Percentiles rank a stretch among this genome's conserved stretches.
Conservation (phyloP, 441 rosid genomes). For the Jatropha multifida region DNA sequence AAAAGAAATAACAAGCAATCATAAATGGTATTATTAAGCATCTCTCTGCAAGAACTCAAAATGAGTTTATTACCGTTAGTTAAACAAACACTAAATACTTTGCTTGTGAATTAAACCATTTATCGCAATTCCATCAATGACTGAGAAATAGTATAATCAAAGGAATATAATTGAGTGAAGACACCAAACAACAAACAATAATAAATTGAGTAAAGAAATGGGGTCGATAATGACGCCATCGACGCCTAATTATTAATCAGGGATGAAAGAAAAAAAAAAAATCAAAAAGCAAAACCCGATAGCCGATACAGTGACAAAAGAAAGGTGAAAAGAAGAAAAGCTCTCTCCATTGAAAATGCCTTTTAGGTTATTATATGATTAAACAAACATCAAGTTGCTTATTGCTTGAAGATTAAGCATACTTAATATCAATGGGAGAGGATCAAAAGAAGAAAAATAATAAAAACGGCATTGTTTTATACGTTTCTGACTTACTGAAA, state of each 20-base stretch:
- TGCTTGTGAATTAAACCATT: not conserved
- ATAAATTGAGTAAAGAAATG: slow-evolving; percentile 9
- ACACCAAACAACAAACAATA: slow-evolving; percentile 22
- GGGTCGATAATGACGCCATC: slow-evolving; percentile 19
- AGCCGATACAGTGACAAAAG: too few relatives aligned
- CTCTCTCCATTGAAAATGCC: not conserved
- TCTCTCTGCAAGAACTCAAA: not conserved
- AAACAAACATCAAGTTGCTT: not conserved
- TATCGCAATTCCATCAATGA: not conserved
- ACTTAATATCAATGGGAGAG: not conserved
- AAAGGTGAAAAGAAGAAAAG: not conserved
- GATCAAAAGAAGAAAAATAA: not conserved
- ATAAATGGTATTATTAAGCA: not conserved
- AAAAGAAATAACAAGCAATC: not conserved
- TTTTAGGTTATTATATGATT: not conserved
- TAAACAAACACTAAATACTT: not conserved
- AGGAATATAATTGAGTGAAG: slow-evolving; percentile 24
- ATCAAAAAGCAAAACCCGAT: slow-evolving; percentile 1
- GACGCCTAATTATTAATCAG: not conserved
- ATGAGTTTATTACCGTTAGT: not conserved
- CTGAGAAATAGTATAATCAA: slow-evolving; percentile 10
- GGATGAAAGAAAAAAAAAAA: not conserved
- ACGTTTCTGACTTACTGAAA: too few relatives aligned
- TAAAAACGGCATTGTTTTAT: not conserved
- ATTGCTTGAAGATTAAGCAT: not conserved